Conservation (phyloP, 2,329 filamentous ascomycete genomes). For the Botrytis paeoniae region DNA sequence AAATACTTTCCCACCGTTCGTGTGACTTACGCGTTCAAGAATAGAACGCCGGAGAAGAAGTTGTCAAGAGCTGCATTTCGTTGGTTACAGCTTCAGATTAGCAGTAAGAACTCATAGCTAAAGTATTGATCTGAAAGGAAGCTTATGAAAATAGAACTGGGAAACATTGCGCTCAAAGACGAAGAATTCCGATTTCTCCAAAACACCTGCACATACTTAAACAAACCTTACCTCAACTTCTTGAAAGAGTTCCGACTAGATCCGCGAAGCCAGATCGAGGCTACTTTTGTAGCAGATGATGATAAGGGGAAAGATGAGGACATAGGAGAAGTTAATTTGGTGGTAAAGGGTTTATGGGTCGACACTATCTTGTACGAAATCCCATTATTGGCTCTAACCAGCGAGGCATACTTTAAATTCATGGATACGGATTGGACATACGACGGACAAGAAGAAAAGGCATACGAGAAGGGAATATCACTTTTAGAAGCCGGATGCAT, state of each 20-base stretch:
- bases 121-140: not conserved
- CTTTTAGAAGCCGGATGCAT: slow-evolving; percentile 80
- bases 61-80: slow-evolving; percentile 76
- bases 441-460: slow-evolving; percentile 79
- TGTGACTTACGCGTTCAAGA: slow-evolving; percentile 92
- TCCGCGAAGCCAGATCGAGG: slow-evolving; percentile 74
- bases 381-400: slow-evolving; percentile 84
- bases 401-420: slow-evolving; percentile 96
- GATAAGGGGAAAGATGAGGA: slow-evolving; percentile 63
- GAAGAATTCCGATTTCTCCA: slow-evolving; percentile 81
- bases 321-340: slow-evolving; percentile 71
- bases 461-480: slow-evolving; percentile 73
- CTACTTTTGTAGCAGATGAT: slow-evolving; percentile 51
- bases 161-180: slow-evolving; percentile 71
- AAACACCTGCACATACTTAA: slow-evolving; percentile 77
- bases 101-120: slow-evolving; percentile 51
- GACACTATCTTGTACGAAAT: slow-evolving; percentile 99
- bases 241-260: slow-evolving; percentile 77
- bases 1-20: slow-evolving; percentile 82
- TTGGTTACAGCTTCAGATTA: slow-evolving; percentile 83
- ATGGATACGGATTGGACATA: slow-evolving; percentile 92
- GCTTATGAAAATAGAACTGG: slow-evolving; percentile 61
- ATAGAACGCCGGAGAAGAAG: slow-evolving; percentile 91
- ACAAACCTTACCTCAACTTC: slow-evolving; percentile 72
- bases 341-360: slow-evolving; percentile 80